Evolutionary conservation across 441 rosid species (phyloP).

Genomic region (Pelargonium australe): DNA sequence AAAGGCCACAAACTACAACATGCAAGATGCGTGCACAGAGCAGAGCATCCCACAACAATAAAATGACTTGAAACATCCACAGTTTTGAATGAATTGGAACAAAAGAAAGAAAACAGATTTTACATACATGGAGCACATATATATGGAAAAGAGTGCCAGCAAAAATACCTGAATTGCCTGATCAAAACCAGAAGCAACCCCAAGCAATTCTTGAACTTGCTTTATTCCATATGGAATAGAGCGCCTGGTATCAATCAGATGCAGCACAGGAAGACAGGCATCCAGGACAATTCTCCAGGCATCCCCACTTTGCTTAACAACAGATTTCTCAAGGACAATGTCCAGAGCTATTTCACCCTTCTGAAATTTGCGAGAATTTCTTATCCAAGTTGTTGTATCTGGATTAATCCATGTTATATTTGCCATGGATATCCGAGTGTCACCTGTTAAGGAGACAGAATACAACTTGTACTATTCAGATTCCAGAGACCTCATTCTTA

Average conservation of each 20-base stretch:
- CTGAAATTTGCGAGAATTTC: constrained; percentile 41
- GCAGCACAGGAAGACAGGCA: constrained; percentile 79
- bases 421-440: constrained; percentile 62
- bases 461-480: constrained; percentile 11
- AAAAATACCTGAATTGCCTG: constrained; percentile 72
- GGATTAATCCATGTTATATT: constrained; percentile 72
- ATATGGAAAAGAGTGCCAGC: background rate
- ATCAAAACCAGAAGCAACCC: constrained; percentile 83
- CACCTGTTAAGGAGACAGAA: constrained; percentile 50
- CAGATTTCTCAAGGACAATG: constrained; percentile 60
- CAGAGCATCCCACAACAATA: background rate
- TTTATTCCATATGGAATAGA: constrained; percentile 84
- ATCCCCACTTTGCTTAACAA: constrained; percentile 77
- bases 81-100: background rate
- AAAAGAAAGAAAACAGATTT: background rate
- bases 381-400: constrained; percentile 62
- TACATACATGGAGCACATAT: background rate
- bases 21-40: background rate
- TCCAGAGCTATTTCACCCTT: constrained; percentile 79
- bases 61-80: background rate
- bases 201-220: constrained; percentile 86
- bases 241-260: constrained; percentile 66
- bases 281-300: constrained; percentile 90
- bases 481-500: constrained; percentile 11
- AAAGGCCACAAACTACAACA: constrained; percentile 3